Evolutionary conservation across 2,329 filamentous ascomycete species (phyloP).

Genomic region (Cephalotrichum gorgonifer): DNA sequence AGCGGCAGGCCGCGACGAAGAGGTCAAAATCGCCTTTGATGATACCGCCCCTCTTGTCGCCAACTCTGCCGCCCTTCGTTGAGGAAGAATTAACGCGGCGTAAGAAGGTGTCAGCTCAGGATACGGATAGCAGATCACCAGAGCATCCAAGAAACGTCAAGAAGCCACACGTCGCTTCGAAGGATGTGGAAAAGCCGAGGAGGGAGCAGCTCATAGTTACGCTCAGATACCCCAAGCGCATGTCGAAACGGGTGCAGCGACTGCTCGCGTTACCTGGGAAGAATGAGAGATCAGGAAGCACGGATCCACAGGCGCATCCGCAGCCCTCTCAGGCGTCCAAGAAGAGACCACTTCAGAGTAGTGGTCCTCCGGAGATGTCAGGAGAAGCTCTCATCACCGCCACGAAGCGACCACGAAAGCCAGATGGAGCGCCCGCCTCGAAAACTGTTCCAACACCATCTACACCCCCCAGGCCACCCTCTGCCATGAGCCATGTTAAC

Average conservation of each 20-base stretch:
- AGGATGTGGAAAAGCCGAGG: not conserved
- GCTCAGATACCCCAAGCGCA: conserved; percentile 37
- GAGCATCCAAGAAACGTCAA: conserved; percentile 13
- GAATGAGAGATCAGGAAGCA: conserved; percentile 30
- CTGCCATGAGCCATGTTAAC: conserved; percentile 40
- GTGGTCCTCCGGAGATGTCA: conserved; percentile 11
- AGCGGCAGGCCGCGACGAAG: conserved; percentile 17
- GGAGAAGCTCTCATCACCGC: conserved; percentile 23
- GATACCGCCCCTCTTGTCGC: conserved; percentile 42
- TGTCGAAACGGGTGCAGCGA: conserved; percentile 31
- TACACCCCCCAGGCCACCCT: conserved; percentile 38
- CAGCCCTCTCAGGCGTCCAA: conserved; percentile 25
- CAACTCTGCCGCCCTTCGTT: conserved; percentile 41
- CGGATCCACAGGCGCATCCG: conserved; percentile 29
- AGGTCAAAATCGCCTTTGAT: conserved; percentile 25
- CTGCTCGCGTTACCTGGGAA: conserved; percentile 32
- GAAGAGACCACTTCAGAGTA: conserved; percentile 32
- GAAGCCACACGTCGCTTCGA: not conserved
- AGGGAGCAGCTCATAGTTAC: conserved; percentile 27
- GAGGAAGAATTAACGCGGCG: conserved; percentile 32
- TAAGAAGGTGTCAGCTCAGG: conserved; percentile 13
- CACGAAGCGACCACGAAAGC: conserved; percentile 30
- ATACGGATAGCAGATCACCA: not conserved
- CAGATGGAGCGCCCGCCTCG: conserved; percentile 24
- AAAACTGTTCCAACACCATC: conserved; percentile 31